Evolutionary conservation across 768 basidiomycete genomes (phyloP), one percentile per base, ranked within the genome.

Genomic region (Daedalea quercina): DNA sequence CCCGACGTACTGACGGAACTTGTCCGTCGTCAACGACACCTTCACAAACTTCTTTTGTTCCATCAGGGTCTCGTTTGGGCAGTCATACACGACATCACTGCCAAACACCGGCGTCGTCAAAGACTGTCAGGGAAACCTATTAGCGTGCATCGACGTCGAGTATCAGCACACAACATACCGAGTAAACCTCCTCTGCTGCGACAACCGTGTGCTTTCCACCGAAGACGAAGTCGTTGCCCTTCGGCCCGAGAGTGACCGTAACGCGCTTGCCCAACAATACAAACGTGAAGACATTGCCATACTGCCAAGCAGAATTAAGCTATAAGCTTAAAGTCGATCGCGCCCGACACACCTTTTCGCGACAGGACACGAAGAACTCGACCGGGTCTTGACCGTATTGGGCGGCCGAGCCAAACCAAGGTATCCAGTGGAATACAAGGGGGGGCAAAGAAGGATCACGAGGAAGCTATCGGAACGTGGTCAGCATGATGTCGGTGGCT

Each of bases 11-110:
- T 83, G 76, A 41, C 85, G 81, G 68, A 99, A 83, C 69, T 94
- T 94, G 24, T 98, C 94, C 12, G 81, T 83, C 11, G 93, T 90
- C 20, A 99, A 81, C 22, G 96, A 94, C 56, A 93, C 84, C 73
- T 99, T 99, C 69, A 98, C 87, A 64, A 97, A 97, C 66, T 87
- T 89, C 78, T 99, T 99, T 69, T 99, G 96, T 63, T 99, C 94
- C 94, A 99, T 98, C 69, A 99, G 85, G 43, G 89, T 72, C 44
- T 94, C 90, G 68, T 98, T 98, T 28, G 96, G 95, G 47, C 90
- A 84, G 61, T 98, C 96, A 67, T 98, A 99, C 11, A 97, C 94
- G 44, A 99, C 96, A 44, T 91, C 94, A 64, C 92, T 93, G 43
- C 96, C 96, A 63, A 99, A 99, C 12, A 98, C 85, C 3, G 95